These are phyloP conservation scores for Gonapodya sp. DNA, from an alignment of 192 early-diverging fungal genomes.

Conservation along the genomic window DNA sequence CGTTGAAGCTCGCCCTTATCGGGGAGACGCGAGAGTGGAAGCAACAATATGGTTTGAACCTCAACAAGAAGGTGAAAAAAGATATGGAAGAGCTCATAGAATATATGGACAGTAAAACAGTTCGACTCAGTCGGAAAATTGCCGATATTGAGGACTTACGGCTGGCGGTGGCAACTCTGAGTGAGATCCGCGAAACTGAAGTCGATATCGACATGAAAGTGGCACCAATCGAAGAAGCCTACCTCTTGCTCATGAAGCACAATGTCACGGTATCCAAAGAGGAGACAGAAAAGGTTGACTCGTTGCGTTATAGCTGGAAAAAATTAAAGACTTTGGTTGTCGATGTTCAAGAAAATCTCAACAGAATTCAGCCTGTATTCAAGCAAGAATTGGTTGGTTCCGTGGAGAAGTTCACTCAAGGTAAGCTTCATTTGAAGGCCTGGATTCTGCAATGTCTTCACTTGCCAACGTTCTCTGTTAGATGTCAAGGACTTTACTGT, in stretches of 20 bases:
- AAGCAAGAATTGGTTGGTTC: slow-evolving; percentile 44
- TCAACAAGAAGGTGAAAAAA: slow-evolving; percentile 52
- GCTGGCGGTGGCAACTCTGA: slow-evolving; percentile 49
- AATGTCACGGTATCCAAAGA: slow-evolving; percentile 49
- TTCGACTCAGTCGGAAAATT: slow-evolving; percentile 46
- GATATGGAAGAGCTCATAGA: slow-evolving; percentile 60
- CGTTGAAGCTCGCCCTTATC: slow-evolving; percentile 47
- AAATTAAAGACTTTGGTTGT: slow-evolving; percentile 52
- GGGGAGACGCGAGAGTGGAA: slow-evolving; percentile 62
- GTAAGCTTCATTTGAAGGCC: neutral
- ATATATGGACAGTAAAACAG: slow-evolving; percentile 55
- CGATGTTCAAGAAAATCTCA: slow-evolving; percentile 48
- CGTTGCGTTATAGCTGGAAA: slow-evolving; percentile 57
- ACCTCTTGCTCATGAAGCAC: slow-evolving; percentile 48
- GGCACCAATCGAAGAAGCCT: slow-evolving; percentile 53
- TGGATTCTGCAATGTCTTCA: neutral
- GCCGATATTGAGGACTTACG: slow-evolving; percentile 54
- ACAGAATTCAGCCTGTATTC: slow-evolving; percentile 54
- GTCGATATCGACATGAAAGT: slow-evolving; percentile 63
- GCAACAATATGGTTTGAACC: slow-evolving; percentile 53
- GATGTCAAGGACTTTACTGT: slow-evolving; percentile 53
- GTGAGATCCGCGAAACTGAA: slow-evolving; percentile 49
- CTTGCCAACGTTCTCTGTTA: neutral
- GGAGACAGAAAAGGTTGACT: slow-evolving; percentile 61
- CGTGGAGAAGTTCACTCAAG: slow-evolving; percentile 43